phyloP scores from a whole-genome alignment of 2,329 filamentous ascomycete genomes.

The Emmonsiellopsis sp. region DNA sequence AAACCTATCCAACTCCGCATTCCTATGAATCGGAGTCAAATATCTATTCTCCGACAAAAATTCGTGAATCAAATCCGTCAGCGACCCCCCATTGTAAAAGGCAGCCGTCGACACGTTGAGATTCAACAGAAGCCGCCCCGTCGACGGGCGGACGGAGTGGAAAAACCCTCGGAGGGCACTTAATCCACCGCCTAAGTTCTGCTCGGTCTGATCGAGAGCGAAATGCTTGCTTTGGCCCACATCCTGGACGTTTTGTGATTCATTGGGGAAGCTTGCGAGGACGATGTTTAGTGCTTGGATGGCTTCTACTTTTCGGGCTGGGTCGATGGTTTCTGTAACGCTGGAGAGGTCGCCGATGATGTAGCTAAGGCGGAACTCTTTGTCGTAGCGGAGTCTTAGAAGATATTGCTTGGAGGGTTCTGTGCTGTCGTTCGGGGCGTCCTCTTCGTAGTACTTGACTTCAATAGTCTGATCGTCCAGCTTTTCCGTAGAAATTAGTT shows the following conservation, averaged over 20 bases:
- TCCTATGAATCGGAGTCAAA: neutral
- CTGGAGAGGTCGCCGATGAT: slow-evolving; percentile 38
- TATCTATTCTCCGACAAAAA: neutral
- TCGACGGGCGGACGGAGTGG: slow-evolving; percentile 51
- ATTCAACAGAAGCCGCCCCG: slow-evolving; percentile 51
- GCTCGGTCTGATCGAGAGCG: slow-evolving; percentile 32
- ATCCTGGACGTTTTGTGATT: slow-evolving; percentile 30
- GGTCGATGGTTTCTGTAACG: slow-evolving; percentile 27
- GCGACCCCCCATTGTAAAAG: slow-evolving; percentile 43
- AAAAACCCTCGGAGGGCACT: slow-evolving; percentile 54
- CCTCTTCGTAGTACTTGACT: slow-evolving; percentile 26
- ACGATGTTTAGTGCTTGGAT: slow-evolving; percentile 53
- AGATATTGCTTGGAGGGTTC: slow-evolving; percentile 19
- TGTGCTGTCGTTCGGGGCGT: slow-evolving; percentile 19
- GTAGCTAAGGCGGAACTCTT: slow-evolving; percentile 28
- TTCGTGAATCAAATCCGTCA: neutral
- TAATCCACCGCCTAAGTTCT: slow-evolving; percentile 42
- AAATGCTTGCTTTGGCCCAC: slow-evolving; percentile 30
- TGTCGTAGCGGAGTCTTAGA: slow-evolving; percentile 26
- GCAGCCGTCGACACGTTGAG: slow-evolving; percentile 53
- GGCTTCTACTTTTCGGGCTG: slow-evolving; percentile 37
- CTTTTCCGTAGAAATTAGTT: slow-evolving; percentile 24
- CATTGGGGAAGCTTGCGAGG: slow-evolving; percentile 41
- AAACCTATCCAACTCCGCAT: slow-evolving; percentile 8
- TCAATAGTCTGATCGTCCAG: slow-evolving; percentile 15